These are phyloP conservation scores for Blastomyces silverae DNA, from an alignment of 2,329 filamentous ascomycete genomes.

Conservation along the genomic window DNA sequence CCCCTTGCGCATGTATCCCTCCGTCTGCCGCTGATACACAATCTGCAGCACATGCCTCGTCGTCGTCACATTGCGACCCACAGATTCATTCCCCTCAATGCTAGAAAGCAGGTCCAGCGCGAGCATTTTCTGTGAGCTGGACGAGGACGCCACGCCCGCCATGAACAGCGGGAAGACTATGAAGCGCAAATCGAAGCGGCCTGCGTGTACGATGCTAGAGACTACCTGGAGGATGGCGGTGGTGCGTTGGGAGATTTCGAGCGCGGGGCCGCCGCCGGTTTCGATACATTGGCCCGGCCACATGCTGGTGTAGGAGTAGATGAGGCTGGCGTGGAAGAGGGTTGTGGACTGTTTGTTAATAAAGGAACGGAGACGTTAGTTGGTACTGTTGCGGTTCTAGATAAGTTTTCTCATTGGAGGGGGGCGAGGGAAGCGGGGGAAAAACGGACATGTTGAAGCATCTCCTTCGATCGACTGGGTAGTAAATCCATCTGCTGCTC, in stretches of 20 bases:
- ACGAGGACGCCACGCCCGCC: constrained; percentile 43
- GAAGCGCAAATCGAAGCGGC: constrained; percentile 41
- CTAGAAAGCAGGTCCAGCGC: constrained; percentile 46
- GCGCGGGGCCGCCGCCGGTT: constrained; percentile 32
- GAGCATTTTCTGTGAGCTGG: constrained; percentile 40
- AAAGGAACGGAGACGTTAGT: constrained; percentile 14
- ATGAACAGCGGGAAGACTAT: constrained; percentile 51
- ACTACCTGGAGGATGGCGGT: constrained; percentile 43
- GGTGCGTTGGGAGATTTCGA: constrained; percentile 43
- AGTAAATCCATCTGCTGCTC: constrained; percentile 34
- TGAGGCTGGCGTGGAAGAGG: constrained; percentile 45
- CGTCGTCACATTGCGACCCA: constrained; percentile 45
- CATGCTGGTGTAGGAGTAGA: constrained; percentile 52
- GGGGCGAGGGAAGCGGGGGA: not conserved
- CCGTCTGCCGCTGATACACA: constrained; percentile 46
- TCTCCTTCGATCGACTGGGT: constrained; percentile 31
- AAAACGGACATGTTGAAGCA: constrained; percentile 42
- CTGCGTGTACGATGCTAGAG: constrained; percentile 35
- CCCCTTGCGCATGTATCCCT: constrained; percentile 35
- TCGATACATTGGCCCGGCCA: constrained; percentile 45
- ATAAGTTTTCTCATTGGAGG: not conserved
- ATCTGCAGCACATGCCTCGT: constrained; percentile 43
- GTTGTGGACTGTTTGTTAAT: constrained; percentile 36
- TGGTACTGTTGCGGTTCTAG: not conserved
- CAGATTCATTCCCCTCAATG: constrained; percentile 42